These are phyloP conservation scores for Lipomyces mesembrius DNA, from an alignment of 805 yeast species.

Conservation along the genomic window DNA sequence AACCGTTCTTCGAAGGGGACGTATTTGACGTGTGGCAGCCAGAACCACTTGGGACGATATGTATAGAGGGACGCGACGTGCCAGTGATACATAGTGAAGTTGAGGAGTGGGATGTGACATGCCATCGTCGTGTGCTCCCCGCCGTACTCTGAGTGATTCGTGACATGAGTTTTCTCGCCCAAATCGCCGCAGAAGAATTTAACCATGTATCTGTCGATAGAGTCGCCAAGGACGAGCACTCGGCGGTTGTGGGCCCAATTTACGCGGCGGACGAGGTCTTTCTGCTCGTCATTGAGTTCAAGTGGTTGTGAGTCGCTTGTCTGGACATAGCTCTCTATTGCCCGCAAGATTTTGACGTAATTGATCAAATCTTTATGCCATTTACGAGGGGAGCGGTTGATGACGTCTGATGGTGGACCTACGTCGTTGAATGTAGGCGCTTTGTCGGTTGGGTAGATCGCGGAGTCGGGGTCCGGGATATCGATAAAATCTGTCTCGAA, in stretches of 20 bases:
- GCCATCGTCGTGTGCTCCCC: constrained; percentile 32
- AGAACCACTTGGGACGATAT: constrained; percentile 34
- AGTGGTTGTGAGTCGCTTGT: not conserved
- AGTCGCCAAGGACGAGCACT: constrained; percentile 32
- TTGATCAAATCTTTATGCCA: constrained; percentile 18
- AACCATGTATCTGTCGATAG: constrained; percentile 35
- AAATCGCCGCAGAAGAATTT: constrained; percentile 28
- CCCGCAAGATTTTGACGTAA: constrained; percentile 10
- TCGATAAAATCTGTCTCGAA: constrained; percentile 7
- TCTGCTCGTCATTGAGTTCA: constrained; percentile 12
- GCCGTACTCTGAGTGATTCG: constrained; percentile 13
- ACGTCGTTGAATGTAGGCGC: constrained; percentile 20
- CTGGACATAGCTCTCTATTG: not conserved
- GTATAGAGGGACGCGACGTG: constrained; percentile 33
- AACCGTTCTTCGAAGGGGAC: constrained; percentile 35
- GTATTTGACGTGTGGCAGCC: constrained; percentile 28
- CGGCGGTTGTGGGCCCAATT: constrained; percentile 35
- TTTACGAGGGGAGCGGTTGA: constrained; percentile 19
- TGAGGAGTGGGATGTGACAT: constrained; percentile 23
- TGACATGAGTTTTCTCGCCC: not conserved
- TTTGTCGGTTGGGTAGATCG: constrained; percentile 20
- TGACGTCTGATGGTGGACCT: constrained; percentile 18
- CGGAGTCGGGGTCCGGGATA: constrained; percentile 27
- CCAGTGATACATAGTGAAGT: constrained; percentile 35
- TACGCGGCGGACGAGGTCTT: constrained; percentile 17